Evolutionary conservation across 1,139 yeast genomes (phyloP).

Genomic region (Saccharomyces hybrid): DNA sequence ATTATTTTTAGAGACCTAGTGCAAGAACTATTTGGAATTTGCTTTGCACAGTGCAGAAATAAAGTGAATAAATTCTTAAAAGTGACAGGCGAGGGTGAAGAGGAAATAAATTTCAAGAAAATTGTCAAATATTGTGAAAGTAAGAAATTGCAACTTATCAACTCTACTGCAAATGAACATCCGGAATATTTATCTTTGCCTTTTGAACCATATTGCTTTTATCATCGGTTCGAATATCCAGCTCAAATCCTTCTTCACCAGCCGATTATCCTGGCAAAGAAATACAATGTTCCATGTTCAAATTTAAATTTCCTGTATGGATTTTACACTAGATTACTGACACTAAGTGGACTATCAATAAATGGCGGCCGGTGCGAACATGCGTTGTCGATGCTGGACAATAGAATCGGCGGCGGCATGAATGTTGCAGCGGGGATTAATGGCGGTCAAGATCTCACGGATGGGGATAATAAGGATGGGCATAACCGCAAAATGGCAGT

Average conservation of each 20-base stretch:
- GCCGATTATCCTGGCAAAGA: conserved; percentile 20
- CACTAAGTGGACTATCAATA: conserved; percentile 22
- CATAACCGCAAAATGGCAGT: neutral
- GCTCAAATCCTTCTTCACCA: conserved; percentile 22
- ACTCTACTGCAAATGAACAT: conserved; percentile 18
- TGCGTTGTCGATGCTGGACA: conserved; percentile 9
- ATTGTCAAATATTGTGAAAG: conserved; percentile 15
- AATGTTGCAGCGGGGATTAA: neutral
- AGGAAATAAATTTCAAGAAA: conserved; percentile 11
- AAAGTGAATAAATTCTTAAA: conserved; percentile 7
- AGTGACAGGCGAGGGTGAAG: neutral
- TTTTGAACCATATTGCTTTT: conserved; percentile 27
- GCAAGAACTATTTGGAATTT: conserved; percentile 18
- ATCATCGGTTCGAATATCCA: conserved; percentile 25
- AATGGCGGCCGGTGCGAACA: conserved; percentile 16
- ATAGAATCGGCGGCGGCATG: conserved; percentile 2
- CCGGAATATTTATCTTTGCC: conserved; percentile 24
- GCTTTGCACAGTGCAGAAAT: conserved; percentile 17
- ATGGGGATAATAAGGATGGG: neutral
- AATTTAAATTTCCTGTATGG: conserved; percentile 23
- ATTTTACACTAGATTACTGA: conserved; percentile 21
- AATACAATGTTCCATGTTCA: conserved; percentile 12
- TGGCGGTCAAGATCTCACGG: neutral
- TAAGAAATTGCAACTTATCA: conserved; percentile 16
- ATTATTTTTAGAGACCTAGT: conserved; percentile 20